These are phyloP conservation scores for Globomyces pollinis-pini DNA, from an alignment of 192 early-diverging fungal species.

Conservation along the genomic window DNA sequence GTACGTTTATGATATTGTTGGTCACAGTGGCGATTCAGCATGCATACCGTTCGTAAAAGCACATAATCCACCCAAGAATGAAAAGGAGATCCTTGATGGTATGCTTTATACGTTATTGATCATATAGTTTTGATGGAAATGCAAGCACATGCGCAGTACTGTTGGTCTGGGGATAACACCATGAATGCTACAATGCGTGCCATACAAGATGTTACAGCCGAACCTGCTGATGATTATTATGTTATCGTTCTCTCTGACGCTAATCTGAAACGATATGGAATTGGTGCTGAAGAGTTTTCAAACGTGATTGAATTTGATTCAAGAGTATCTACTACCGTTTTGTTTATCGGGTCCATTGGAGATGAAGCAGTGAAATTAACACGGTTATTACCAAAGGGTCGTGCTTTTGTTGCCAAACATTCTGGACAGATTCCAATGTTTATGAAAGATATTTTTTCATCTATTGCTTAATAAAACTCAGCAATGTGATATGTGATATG, in stretches of 20 bases:
- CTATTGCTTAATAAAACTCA: no score
- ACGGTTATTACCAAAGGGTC: constrained; percentile 8
- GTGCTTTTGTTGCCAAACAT: constrained; percentile 30
- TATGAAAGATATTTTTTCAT: constrained; percentile 27
- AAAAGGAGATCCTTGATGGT: constrained; percentile 61
- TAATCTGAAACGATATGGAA: constrained; percentile 71
- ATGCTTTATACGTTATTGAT: neutral
- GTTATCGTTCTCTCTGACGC: constrained; percentile 73
- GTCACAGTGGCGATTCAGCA: constrained; percentile 67
- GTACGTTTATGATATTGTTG: constrained; percentile 66
- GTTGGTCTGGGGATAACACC: constrained; percentile 72
- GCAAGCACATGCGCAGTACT: constrained; percentile 72
- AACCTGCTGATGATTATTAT: constrained; percentile 74
- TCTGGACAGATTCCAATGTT: constrained; percentile 36
- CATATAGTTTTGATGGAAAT: constrained; percentile 53
- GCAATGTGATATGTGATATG: no score
- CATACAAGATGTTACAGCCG: constrained; percentile 59
- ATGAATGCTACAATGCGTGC: constrained; percentile 56
- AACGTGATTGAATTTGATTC: constrained; percentile 63
- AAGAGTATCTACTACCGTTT: constrained; percentile 61
- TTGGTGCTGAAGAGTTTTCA: constrained; percentile 58
- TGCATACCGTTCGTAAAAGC: constrained; percentile 64
- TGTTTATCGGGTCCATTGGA: constrained; percentile 75
- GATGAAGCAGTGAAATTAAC: constrained; percentile 56
- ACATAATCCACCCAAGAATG: constrained; percentile 67